Evolutionary conservation across 345 rosid genomes (phyloP), one percentile per base, ranked within the genome.

Genomic region (Camelina neglecta): DNA sequence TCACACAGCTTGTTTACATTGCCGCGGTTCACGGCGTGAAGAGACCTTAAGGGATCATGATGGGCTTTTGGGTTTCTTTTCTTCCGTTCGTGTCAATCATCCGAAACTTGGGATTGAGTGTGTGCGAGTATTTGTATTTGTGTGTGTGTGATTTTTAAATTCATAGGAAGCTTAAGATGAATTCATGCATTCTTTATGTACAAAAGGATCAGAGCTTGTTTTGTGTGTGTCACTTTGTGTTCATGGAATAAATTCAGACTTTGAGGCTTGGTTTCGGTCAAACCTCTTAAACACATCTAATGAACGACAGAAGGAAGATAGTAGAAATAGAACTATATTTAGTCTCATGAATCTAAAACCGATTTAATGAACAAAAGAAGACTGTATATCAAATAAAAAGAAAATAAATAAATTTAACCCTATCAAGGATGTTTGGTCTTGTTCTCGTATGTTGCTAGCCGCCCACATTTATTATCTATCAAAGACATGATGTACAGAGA

Each of bases 1-100:
- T 73, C 11, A 90, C 97, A 18, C 97, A 95, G 82, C 93, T 95
- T 20, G 60, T 92, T 1, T 95, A 90, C 83, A 86, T 95, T 3
- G 92, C 85, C 7, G 90, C 89, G 20, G 89, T 95, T 76, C 93
- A 90, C 21, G 89, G 83, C 6, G 81, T 81, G 64, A 67, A 20
- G 68, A 74, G 63, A 57, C 61, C 73, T 59, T 79, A 70, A 69
- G 60, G 36, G 62, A 36, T 38, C 21, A 48, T 29, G 8, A 35
- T 65, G 39, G 51, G 21, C 57, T 23, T 64, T 65, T 0, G 48
- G 21, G 42, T 48, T 71, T 54, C 7, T 63, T 33, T 42, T 57
- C 67, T 70, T 54, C 35, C 6, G 15, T 51, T 42, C 15, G 26
- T 57, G 55, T 58, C 67, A 65, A 71, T 64, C 48, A 41, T 59